These are phyloP conservation scores for Fusarium coffeatum DNA, from an alignment of 2,329 filamentous ascomycete species.

Conservation along the genomic window DNA sequence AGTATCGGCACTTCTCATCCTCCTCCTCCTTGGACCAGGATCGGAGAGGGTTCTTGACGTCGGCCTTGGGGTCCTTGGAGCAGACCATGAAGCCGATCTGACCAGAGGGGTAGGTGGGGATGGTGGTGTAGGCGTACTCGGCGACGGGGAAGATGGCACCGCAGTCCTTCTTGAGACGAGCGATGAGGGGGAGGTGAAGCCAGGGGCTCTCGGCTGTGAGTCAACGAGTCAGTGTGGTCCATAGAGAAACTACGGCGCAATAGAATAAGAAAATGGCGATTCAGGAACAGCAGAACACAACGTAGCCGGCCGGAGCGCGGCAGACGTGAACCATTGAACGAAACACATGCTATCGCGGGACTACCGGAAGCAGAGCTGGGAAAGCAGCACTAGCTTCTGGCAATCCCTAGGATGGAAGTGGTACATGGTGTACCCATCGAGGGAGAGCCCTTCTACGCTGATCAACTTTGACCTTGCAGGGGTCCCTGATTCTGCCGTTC, in stretches of 20 bases:
- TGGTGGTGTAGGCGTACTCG: conserved; percentile 99
- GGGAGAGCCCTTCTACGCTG: conserved; percentile 26
- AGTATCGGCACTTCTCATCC: conserved; percentile 93
- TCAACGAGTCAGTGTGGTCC: conserved; percentile 34
- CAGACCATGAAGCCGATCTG: conserved; percentile 99
- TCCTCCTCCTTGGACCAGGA: conserved; percentile 88
- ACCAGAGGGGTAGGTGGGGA: conserved; percentile 97
- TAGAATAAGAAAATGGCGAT: conserved; percentile 32
- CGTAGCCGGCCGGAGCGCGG: conserved; percentile 9
- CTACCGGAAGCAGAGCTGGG: conserved; percentile 53
- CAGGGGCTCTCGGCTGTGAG: conserved; percentile 95
- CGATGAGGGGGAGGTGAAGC: conserved; percentile 95
- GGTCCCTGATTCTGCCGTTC: conserved; percentile 48
- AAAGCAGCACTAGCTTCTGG: conserved; percentile 57
- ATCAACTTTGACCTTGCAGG: conserved; percentile 39
- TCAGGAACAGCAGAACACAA: conserved; percentile 37
- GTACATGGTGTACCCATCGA: conserved; percentile 45
- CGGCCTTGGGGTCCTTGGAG: conserved; percentile 88
- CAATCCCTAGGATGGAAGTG: conserved; percentile 50
- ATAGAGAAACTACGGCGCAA: conserved; percentile 17
- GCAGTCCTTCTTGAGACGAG: conserved; percentile 96
- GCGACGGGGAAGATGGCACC: conserved; percentile 96
- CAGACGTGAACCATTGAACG: conserved; percentile 24
- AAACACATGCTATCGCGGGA: conserved; percentile 49
- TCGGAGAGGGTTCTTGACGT: conserved; percentile 88